These are phyloP conservation scores for Silene noctiflora DNA, from an alignment of 179 eudicot species.

Conservation along the genomic window DNA sequence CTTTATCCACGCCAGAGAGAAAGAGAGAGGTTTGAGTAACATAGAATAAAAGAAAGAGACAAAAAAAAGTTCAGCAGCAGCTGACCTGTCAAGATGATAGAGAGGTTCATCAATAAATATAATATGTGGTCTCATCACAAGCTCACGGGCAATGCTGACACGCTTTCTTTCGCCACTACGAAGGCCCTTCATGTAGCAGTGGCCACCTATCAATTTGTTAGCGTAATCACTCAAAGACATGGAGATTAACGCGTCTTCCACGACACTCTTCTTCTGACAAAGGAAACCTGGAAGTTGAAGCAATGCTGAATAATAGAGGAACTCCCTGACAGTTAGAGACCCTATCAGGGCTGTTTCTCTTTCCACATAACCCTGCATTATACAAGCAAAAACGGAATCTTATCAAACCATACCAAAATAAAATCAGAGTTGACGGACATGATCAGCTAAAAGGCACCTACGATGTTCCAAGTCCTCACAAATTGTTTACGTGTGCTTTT, in stretches of 20 bases:
- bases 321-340: slow-evolving; percentile 92
- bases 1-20: too few relatives aligned
- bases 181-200: slow-evolving; percentile 94
- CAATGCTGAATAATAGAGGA: slow-evolving; percentile 89
- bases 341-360: slow-evolving; percentile 84
- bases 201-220: slow-evolving; percentile 93
- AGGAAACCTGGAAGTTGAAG: slow-evolving; percentile 98
- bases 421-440: background rate
- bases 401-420: background rate
- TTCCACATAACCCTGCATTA: slow-evolving; percentile 85
- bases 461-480: background rate
- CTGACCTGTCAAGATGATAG: slow-evolving; percentile 94
- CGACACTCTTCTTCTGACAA: slow-evolving; percentile 66
- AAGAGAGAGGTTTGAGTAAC: too few relatives aligned
- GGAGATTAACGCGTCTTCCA: slow-evolving; percentile 84
- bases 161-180: slow-evolving; percentile 90
- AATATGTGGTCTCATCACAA: slow-evolving; percentile 86
- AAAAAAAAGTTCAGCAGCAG: slow-evolving; percentile 11
- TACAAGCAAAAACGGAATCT: slow-evolving; percentile 4
- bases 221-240: slow-evolving; percentile 96
- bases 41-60: too few relatives aligned
- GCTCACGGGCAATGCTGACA: slow-evolving; percentile 95
- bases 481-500: background rate
- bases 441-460: background rate
- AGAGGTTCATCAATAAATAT: slow-evolving; percentile 94